Percentiles rank a stretch among this genome's conserved stretches.
These are phyloP conservation scores for Aspergillus biplanus DNA, from an alignment of 495 filamentous ascomycete species.

Conservation along the genomic window DNA sequence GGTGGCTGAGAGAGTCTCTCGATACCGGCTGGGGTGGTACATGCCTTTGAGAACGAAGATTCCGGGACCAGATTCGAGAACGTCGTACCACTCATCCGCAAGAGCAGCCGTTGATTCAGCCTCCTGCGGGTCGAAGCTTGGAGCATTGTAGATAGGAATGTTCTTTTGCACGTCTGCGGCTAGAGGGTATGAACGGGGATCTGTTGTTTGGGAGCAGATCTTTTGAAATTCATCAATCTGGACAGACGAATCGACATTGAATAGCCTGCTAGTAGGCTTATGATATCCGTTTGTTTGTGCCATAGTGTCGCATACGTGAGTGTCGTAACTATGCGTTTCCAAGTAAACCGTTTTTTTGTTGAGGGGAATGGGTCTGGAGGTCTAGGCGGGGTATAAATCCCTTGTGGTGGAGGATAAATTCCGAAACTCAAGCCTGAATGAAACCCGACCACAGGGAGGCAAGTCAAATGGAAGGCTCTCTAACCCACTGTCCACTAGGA, in stretches of 20 bases:
- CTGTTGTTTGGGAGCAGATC: conserved; percentile 44
- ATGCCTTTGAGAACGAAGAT: conserved; percentile 55
- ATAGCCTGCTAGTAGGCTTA: conserved; percentile 25
- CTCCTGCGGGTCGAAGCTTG: conserved; percentile 29
- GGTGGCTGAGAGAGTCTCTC: conserved; percentile 35
- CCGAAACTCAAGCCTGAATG: neutral
- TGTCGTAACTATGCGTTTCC: neutral
- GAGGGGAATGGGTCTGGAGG: neutral
- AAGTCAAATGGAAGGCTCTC: neutral
- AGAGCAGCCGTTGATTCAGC: conserved; percentile 31
- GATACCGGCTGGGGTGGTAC: conserved; percentile 37
- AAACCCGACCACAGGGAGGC: neutral
- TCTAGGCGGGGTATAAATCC: neutral
- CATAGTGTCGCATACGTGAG: conserved; percentile 1
- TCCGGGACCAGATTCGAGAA: conserved; percentile 54
- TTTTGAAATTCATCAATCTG: conserved; percentile 43
- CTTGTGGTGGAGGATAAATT: neutral
- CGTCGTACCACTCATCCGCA: conserved; percentile 60
- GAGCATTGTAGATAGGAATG: conserved; percentile 56
- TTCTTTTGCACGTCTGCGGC: conserved; percentile 43
- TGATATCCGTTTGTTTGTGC: neutral
- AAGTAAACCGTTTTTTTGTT: neutral
- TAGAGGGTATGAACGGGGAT: conserved; percentile 45
- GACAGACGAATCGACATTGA: conserved; percentile 22
- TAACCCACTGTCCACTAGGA: neutral